phyloP scores from a whole-genome alignment of 768 basidiomycete species.

The Mycena latifolia region DNA sequence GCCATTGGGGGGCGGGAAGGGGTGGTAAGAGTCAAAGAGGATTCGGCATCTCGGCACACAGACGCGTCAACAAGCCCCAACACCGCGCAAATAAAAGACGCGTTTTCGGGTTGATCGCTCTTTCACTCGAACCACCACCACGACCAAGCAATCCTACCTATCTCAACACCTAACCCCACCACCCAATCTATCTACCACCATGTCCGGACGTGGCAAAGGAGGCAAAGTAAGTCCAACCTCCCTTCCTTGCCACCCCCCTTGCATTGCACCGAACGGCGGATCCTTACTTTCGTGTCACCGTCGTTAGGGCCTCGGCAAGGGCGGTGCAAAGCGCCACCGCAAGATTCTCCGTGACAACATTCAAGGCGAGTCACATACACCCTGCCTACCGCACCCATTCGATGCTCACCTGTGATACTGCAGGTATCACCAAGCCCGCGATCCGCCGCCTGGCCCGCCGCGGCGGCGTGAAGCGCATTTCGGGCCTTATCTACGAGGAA shows the following conservation, averaged over 20 bases:
- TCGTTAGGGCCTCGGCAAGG: constrained; percentile 76
- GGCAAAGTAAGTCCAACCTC: constrained; percentile 70
- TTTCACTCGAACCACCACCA: constrained; percentile 43
- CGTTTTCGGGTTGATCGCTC: constrained; percentile 5
- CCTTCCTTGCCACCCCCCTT: neutral
- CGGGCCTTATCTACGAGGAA: too few relatives aligned
- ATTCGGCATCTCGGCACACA: constrained; percentile 4
- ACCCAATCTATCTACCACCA: constrained; percentile 45
- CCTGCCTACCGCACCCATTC: neutral
- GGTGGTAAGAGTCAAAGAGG: too few relatives aligned
- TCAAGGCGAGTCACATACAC: constrained; percentile 51
- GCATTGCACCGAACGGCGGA: neutral
- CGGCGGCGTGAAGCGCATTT: too few relatives aligned
- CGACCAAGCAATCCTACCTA: constrained; percentile 34
- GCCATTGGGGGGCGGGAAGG: too few relatives aligned
- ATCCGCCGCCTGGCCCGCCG: constrained; percentile 67
- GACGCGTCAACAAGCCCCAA: constrained; percentile 17
- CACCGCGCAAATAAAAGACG: constrained; percentile 7
- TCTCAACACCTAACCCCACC: constrained; percentile 33
- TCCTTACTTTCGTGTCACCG: neutral
- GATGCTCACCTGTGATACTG: neutral
- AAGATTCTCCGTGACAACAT: constrained; percentile 81
- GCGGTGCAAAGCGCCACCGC: constrained; percentile 81
- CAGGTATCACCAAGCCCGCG: constrained; percentile 85
- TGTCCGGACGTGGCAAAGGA: constrained; percentile 98